Evolutionary conservation across 768 basidiomycete genomes (phyloP).

Genomic region (Suillus bovinus): DNA sequence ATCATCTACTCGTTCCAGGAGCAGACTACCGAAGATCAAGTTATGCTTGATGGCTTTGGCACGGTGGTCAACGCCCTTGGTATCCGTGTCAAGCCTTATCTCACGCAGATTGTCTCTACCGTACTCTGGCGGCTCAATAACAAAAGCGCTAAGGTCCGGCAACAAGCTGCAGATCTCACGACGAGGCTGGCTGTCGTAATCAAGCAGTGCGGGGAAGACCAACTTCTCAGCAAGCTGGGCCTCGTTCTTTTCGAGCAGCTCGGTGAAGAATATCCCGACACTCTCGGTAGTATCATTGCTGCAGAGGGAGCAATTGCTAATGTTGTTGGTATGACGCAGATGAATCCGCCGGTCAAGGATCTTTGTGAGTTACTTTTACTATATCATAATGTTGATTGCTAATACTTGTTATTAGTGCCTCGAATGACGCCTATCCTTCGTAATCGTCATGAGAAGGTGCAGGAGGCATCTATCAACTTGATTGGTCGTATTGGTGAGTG

Average conservation of each 20-base stretch:
- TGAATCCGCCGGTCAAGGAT: constrained; percentile 99
- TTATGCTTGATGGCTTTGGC: constrained; percentile 98
- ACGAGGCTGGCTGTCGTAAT: constrained; percentile 96
- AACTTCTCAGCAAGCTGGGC: constrained; percentile 92
- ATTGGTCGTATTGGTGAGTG: constrained; percentile 88
- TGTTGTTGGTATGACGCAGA: constrained; percentile 99
- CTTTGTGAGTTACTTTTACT: constrained; percentile 61
- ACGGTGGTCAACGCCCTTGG: constrained; percentile 94
- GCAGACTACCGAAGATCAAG: constrained; percentile 98
- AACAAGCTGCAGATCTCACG: constrained; percentile 98
- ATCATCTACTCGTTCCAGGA: constrained; percentile 99
- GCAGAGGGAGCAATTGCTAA: constrained; percentile 99
- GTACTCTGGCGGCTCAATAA: constrained; percentile 99
- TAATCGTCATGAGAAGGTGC: constrained; percentile 99
- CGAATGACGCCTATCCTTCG: constrained; percentile 99
- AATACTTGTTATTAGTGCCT: constrained; percentile 61
- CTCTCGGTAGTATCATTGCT: constrained; percentile 98
- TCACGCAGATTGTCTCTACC: constrained; percentile 98
- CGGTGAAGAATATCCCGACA: constrained; percentile 99
- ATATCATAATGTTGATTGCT: background rate
- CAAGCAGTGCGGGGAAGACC: constrained; percentile 98
- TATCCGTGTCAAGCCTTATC: constrained; percentile 96
- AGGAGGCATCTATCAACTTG: constrained; percentile 98
- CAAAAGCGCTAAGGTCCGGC: constrained; percentile 98
- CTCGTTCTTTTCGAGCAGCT: constrained; percentile 97